phyloP scores from a whole-genome alignment of 1,139 yeast species.

The Sugiyamaella castrensis region DNA sequence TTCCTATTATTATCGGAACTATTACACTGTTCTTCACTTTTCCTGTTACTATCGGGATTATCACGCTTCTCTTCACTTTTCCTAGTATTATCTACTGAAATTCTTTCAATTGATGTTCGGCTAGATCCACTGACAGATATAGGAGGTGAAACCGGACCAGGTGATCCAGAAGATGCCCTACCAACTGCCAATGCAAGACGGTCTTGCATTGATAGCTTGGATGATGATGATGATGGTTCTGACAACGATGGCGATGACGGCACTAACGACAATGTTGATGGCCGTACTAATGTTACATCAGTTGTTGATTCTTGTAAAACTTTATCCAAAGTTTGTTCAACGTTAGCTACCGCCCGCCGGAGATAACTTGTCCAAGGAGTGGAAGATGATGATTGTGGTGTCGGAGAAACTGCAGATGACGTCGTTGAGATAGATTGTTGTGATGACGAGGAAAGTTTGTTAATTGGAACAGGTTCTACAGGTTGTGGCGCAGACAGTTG shows the following conservation, averaged over 20 bases:
- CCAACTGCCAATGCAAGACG: constrained; percentile 74
- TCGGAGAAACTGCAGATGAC: too few species aligned
- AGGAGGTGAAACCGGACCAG: neutral
- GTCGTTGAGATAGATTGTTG: too few species aligned
- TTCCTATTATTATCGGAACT: neutral
- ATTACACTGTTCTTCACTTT: neutral
- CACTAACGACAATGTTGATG: neutral
- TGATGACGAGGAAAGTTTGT: too few species aligned
- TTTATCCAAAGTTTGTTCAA: constrained; percentile 39
- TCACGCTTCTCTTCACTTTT: constrained; percentile 2
- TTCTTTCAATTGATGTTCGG: constrained; percentile 6
- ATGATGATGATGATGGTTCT: constrained; percentile 31
- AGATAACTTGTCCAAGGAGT: constrained; percentile 36
- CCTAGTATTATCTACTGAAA: constrained; percentile 8
- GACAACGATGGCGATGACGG: constrained; percentile 2
- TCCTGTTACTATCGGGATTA: neutral
- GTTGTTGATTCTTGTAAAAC: constrained; percentile 33
- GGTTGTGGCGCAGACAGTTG: too few species aligned
- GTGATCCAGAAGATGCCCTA: constrained; percentile 6
- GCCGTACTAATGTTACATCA: constrained; percentile 6
- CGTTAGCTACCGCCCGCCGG: constrained; percentile 40
- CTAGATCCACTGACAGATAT: neutral
- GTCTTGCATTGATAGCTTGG: constrained; percentile 70
- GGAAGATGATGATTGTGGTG: neutral
- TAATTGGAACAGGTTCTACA: too few species aligned